Percentiles rank a stretch among this genome's conserved stretches.
Evolutionary conservation across 2,329 filamentous ascomycete species (phyloP).

Genomic region (Aspergillus sp.): DNA sequence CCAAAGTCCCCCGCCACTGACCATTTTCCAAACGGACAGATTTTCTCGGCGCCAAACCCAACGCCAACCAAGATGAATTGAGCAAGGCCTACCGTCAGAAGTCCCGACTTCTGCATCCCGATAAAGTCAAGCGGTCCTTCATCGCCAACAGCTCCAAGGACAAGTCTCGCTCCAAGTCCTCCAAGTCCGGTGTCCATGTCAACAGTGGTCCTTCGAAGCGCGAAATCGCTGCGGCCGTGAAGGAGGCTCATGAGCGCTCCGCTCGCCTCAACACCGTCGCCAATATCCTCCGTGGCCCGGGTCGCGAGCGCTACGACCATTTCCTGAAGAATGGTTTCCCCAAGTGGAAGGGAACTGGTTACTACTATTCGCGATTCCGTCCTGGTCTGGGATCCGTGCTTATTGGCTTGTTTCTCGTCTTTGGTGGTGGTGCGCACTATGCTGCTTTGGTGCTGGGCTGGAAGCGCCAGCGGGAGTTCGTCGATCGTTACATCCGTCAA

Average conservation of each 20-base stretch:
- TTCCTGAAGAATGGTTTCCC: slow-evolving; percentile 94
- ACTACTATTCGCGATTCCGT: slow-evolving; percentile 94
- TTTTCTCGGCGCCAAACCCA: slow-evolving; percentile 74
- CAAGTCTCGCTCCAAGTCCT: slow-evolving; percentile 52
- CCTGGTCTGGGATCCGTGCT: slow-evolving; percentile 87
- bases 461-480: slow-evolving; percentile 87
- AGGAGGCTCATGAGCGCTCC: slow-evolving; percentile 80
- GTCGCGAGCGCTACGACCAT: slow-evolving; percentile 87
- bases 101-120: slow-evolving; percentile 80
- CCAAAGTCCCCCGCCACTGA: slow-evolving; percentile 1
- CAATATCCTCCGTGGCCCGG: slow-evolving; percentile 78
- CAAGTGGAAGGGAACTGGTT: slow-evolving; percentile 93
- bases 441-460: slow-evolving; percentile 80
- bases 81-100: slow-evolving; percentile 92
- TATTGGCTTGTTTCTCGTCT: slow-evolving; percentile 74
- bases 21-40: slow-evolving; percentile 46
- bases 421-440: slow-evolving; percentile 87
- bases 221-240: slow-evolving; percentile 76
- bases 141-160: slow-evolving; percentile 66
- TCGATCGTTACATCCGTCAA: slow-evolving; percentile 87
- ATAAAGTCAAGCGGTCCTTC: slow-evolving; percentile 89
- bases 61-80: slow-evolving; percentile 81
- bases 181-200: slow-evolving; percentile 64
- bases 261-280: slow-evolving; percentile 80
- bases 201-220: slow-evolving; percentile 70